These are phyloP conservation scores for Geosmithia putterillii DNA, from an alignment of 2,329 filamentous ascomycete genomes.

Conservation along the genomic window DNA sequence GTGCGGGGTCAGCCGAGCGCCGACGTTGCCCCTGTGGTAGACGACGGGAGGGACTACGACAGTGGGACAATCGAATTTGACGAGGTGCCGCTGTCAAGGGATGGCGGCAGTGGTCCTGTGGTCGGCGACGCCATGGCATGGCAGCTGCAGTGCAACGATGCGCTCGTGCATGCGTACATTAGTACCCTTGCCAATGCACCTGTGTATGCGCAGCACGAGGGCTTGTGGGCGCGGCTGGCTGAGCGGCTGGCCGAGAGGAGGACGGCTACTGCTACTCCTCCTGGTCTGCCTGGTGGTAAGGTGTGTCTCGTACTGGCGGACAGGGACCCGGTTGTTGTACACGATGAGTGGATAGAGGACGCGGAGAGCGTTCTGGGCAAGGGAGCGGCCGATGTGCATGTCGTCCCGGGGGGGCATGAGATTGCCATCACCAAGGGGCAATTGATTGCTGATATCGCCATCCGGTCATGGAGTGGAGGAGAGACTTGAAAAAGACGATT, in stretches of 20 bases:
- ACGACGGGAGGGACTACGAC: slow-evolving; percentile 24
- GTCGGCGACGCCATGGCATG: slow-evolving; percentile 51
- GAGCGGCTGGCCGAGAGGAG: slow-evolving; percentile 11
- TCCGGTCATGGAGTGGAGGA: slow-evolving; percentile 17
- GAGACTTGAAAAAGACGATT: background rate
- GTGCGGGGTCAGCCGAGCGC: slow-evolving; percentile 19
- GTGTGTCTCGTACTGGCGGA: slow-evolving; percentile 55
- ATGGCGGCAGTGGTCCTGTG: slow-evolving; percentile 24
- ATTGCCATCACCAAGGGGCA: slow-evolving; percentile 50
- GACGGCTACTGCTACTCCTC: slow-evolving; percentile 7
- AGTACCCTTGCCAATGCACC: slow-evolving; percentile 59
- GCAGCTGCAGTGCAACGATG: slow-evolving; percentile 55
- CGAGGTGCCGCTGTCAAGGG: slow-evolving; percentile 36
- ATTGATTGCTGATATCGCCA: slow-evolving; percentile 36
- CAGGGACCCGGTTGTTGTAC: slow-evolving; percentile 54
- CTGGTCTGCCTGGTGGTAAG: slow-evolving; percentile 29
- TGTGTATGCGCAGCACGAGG: slow-evolving; percentile 45
- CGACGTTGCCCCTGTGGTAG: slow-evolving; percentile 19
- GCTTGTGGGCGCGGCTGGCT: slow-evolving; percentile 39
- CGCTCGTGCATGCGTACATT: slow-evolving; percentile 60
- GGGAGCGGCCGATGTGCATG: slow-evolving; percentile 41
- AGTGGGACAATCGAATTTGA: slow-evolving; percentile 30
- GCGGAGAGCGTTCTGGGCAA: slow-evolving; percentile 41
- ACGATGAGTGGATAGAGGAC: slow-evolving; percentile 51
- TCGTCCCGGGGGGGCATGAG: slow-evolving; percentile 56